phyloP scores from a whole-genome alignment of 345 rosid species.

The Abelmoschus esculentus region DNA sequence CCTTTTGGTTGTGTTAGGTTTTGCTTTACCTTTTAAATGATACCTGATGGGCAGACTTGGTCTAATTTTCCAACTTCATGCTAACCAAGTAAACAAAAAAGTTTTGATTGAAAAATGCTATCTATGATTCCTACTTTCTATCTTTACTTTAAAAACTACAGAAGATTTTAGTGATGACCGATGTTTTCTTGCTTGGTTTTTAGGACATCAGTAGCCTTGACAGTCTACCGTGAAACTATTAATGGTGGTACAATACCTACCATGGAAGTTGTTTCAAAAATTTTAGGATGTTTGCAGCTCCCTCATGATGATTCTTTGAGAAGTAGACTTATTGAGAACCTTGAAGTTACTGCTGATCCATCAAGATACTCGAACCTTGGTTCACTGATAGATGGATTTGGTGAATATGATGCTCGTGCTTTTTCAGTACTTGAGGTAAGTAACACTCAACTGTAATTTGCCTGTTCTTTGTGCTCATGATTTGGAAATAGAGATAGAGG shows the following conservation, averaged over 20 bases:
- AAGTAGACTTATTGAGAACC: conserved; percentile 52
- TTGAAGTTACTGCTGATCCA: conserved; percentile 44
- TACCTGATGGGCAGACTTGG: background rate
- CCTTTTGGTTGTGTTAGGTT: background rate
- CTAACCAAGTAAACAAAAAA: background rate
- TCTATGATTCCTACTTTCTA: background rate
- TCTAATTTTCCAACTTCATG: background rate
- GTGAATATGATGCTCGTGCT: conserved; percentile 92
- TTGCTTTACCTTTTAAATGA: background rate
- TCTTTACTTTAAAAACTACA: background rate
- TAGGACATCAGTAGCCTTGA: conserved; percentile 73
- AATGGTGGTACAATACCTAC: conserved; percentile 55
- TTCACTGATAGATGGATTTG: conserved; percentile 84
- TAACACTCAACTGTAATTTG: background rate
- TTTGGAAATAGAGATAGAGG: background rate
- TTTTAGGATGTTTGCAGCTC: conserved; percentile 81
- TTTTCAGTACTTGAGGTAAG: conserved; percentile 15
- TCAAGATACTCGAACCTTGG: conserved; percentile 44
- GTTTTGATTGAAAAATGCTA: background rate
- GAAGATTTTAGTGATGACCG: background rate
- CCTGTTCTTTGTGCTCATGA: background rate
- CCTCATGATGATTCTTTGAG: conserved; percentile 61
- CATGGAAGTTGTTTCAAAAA: conserved; percentile 70
- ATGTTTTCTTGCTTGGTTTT: conserved; percentile 10
- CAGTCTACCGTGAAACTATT: conserved; percentile 64